phyloP scores from a whole-genome alignment of 2,329 filamentous ascomycete genomes.

The Colletotrichum incanum region DNA sequence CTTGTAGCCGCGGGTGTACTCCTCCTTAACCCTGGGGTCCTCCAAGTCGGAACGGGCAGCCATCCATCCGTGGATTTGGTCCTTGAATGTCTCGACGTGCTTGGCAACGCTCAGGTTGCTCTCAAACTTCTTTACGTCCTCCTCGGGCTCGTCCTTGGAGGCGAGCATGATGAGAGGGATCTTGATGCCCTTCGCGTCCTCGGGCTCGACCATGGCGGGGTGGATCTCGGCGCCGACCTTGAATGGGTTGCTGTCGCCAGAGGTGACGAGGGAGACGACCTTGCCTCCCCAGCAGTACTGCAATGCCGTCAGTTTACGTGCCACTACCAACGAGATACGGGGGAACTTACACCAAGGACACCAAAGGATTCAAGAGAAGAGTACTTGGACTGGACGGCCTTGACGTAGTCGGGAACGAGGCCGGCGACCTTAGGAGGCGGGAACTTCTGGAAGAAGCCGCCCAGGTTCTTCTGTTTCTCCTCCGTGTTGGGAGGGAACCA shows the following conservation, averaged over 20 bases:
- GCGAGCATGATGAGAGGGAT: slow-evolving; percentile 76
- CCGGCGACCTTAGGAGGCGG: slow-evolving; percentile 63
- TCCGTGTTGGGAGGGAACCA: slow-evolving; percentile 76
- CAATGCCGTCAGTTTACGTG: neutral
- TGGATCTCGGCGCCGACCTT: slow-evolving; percentile 67
- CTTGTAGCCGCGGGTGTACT: slow-evolving; percentile 75
- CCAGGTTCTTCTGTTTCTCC: slow-evolving; percentile 74
- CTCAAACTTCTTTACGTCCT: slow-evolving; percentile 71
- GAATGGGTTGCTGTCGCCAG: slow-evolving; percentile 69
- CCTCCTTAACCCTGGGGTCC: slow-evolving; percentile 70
- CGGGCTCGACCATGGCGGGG: slow-evolving; percentile 75
- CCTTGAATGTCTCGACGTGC: slow-evolving; percentile 76
- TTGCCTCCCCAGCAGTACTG: slow-evolving; percentile 81
- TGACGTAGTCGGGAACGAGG: slow-evolving; percentile 69
- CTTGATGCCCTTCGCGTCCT: slow-evolving; percentile 72
- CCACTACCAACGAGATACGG: neutral
- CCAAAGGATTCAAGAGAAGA: slow-evolving; percentile 72
- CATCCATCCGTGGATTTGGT: slow-evolving; percentile 84
- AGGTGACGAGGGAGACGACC: slow-evolving; percentile 68
- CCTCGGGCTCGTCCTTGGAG: slow-evolving; percentile 74
- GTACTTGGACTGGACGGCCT: slow-evolving; percentile 67
- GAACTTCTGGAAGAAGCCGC: slow-evolving; percentile 70
- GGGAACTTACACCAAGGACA: slow-evolving; percentile 70
- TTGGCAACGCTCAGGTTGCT: slow-evolving; percentile 68
- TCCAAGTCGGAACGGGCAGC: slow-evolving; percentile 74